A percentile compares a stretch with the other conserved stretches of the same genome.
Conservation (phyloP, 2,329 filamentous ascomycete species). For the Fusarium avenaceum region DNA sequence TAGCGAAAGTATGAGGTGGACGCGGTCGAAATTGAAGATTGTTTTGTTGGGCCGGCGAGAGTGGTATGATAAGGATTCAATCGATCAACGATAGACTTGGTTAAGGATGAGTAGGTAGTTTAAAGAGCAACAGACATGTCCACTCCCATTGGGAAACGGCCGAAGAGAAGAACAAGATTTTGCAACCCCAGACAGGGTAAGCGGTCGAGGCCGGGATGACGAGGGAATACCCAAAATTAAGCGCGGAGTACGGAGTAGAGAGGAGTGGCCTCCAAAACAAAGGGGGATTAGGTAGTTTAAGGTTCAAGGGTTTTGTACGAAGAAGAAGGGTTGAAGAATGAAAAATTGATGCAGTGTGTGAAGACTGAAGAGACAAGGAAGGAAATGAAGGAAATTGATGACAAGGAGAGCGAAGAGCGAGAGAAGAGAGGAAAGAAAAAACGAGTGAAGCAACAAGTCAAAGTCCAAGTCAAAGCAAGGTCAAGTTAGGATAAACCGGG, state of each 20-base stretch:
- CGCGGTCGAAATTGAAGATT: slow-evolving; percentile 18
- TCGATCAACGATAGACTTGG: slow-evolving; percentile 48
- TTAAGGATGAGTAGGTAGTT: slow-evolving; percentile 1
- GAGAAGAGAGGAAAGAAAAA: slow-evolving; percentile 22
- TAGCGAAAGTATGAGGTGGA: slow-evolving; percentile 45
- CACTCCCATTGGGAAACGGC: slow-evolving; percentile 22
- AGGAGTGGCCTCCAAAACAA: slow-evolving; percentile 37
- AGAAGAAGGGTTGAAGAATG: slow-evolving; percentile 12
- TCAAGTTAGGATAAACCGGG: slow-evolving; percentile 39
- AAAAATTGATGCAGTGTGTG: slow-evolving; percentile 12
- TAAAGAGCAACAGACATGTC: slow-evolving; percentile 19
- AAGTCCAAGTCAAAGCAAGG: slow-evolving; percentile 22
- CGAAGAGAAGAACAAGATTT: slow-evolving; percentile 40
- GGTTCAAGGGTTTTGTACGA: slow-evolving; percentile 27
- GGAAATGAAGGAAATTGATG: neutral
- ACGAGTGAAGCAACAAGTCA: slow-evolving; percentile 33
- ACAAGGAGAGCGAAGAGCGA: slow-evolving; percentile 7
- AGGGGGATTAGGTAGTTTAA: slow-evolving; percentile 29
- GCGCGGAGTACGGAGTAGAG: slow-evolving; percentile 18
- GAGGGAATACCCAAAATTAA: slow-evolving; percentile 41
- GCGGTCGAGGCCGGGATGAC: slow-evolving; percentile 35
- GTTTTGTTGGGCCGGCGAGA: slow-evolving; percentile 20
- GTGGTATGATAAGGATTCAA: slow-evolving; percentile 22
- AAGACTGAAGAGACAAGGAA: slow-evolving; percentile 6
- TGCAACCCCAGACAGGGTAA: slow-evolving; percentile 33